Conservation (phyloP, 208 protist species). For the Naegleria gruberi region DNA sequence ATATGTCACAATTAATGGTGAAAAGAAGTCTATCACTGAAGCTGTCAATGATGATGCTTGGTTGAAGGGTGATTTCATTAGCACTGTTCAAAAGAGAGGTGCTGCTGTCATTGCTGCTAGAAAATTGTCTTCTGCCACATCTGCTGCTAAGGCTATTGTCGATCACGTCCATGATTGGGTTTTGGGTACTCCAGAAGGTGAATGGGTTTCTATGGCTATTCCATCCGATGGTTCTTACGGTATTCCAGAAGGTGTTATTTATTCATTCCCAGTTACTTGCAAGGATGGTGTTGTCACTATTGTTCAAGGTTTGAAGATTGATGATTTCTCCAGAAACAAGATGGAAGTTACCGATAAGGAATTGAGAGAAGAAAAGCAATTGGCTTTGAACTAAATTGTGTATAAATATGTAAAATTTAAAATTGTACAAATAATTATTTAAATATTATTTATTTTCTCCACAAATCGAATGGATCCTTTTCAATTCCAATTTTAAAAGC, state of each 20-base stretch:
- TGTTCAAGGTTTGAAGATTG: conserved; percentile 49
- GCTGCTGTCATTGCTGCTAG: conserved; percentile 74
- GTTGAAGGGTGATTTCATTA: conserved; percentile 62
- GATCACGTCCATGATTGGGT: conserved; percentile 19
- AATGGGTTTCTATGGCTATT: conserved; percentile 81
- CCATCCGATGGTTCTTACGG: conserved; percentile 77
- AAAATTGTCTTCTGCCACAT: conserved; percentile 75
- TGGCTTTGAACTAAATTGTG: conserved; percentile 23
- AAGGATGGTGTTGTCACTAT: conserved; percentile 67
- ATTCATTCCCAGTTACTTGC: conserved; percentile 83
- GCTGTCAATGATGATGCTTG: conserved; percentile 61
- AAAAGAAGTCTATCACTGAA: conserved; percentile 44
- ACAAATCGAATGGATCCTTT: no score
- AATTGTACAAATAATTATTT: no score
- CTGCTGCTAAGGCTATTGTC: conserved; percentile 58
- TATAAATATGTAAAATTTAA: no score
- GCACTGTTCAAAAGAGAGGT: conserved; percentile 76
- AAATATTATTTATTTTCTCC: no score
- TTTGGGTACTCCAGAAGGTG: conserved; percentile 14
- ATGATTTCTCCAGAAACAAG: conserved; percentile 36
- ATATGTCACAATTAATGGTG: conserved; percentile 34
- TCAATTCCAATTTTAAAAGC: no score
- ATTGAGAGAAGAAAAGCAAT: conserved; percentile 33
- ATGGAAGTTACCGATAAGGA: conserved; percentile 40
- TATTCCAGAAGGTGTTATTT: conserved; percentile 74